Base-by-base conservation (phyloP, 1,139 yeast genomes). In the Hyphopichia burtonii region DNA sequence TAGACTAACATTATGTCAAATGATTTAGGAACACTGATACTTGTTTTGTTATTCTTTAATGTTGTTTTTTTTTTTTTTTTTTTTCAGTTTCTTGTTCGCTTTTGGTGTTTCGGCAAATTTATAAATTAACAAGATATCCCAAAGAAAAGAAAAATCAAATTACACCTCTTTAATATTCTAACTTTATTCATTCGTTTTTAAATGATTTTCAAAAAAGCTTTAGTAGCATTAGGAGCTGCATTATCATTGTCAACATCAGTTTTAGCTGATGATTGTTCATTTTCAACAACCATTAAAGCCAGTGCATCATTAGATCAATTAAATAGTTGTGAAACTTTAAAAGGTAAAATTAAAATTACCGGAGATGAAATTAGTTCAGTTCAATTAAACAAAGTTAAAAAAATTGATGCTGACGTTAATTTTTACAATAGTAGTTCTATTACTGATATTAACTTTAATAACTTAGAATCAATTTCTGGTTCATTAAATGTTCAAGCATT, bases 391-490 rank as follows among this genome's bases (percentile, higher is more conserved):
- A 35, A 46, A 16, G 73, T 73, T 42, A 41, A 63, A 52, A 63
- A 59, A 49, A 60, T 73, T 41, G 51, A 52, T 27, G 78, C 69
- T 33, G 65, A 66, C 42, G 40, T 73, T 37, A 57, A 52, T 31
- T 55, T 73, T 38, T 61, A 62, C 59, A 72, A 73, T 61, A 66
- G 76, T 17, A 66, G 74, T n/a, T 63, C 75, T 19, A 58, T 65
- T 46, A 61, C 70, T 40, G 61, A 62, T 45, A 55, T 71, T 48
- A 65, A 55, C 50, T 56, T 72, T 36, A 59, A 56, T 45, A 47
- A 52, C 36, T 64, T 73, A 51, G 45, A 49, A 35, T 63, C 58
- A 41, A 66, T 73, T 45, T 52, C 64, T 39, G 78, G 78, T 36
- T 58, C 70, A 36, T 60, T 73, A 52, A 47, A 48, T 23, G 53